Conservation (phyloP, 2,329 filamentous ascomycete genomes). For the Xylaria sp. region DNA sequence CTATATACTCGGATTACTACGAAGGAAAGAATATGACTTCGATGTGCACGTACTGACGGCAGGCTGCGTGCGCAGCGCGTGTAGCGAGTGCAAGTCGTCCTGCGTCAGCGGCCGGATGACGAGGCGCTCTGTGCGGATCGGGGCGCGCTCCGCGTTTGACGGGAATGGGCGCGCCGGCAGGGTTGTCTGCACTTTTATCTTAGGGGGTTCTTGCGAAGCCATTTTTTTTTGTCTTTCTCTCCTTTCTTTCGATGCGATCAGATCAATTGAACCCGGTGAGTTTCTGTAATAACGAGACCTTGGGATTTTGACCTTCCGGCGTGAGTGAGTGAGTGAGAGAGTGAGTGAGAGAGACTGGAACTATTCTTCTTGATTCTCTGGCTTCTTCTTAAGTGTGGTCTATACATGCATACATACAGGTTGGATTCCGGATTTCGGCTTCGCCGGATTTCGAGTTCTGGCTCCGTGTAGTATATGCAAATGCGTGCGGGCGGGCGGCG, state of each 20-base stretch:
- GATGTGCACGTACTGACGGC: constrained; percentile 28
- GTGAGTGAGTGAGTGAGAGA: background rate
- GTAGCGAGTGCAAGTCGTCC: constrained; percentile 38
- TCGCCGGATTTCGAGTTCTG: background rate
- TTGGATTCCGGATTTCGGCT: background rate
- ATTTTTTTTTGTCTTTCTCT: background rate
- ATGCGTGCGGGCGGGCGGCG: background rate
- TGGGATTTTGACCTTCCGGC: background rate
- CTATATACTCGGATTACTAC: too few species aligned
- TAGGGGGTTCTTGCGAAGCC: background rate
- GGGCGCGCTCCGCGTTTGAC: constrained; percentile 37
- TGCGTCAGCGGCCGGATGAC: constrained; percentile 42
- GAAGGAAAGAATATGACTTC: too few species aligned
- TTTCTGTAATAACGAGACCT: background rate
- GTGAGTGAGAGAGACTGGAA: background rate
- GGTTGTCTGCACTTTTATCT: constrained; percentile 37
- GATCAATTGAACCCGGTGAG: background rate
- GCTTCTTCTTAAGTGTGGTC: background rate
- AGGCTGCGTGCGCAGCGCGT: constrained; percentile 42
- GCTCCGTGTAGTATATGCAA: background rate
- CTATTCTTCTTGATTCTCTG: too few species aligned
- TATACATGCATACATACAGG: background rate
- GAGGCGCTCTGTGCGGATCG: constrained; percentile 41
- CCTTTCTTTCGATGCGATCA: background rate
- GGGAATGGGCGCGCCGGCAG: constrained; percentile 41